A percentile compares a stretch with the other conserved stretches of the same genome.
phyloP scores from a whole-genome alignment of 768 basidiomycete genomes.

The Fibroporia radiculosa region DNA sequence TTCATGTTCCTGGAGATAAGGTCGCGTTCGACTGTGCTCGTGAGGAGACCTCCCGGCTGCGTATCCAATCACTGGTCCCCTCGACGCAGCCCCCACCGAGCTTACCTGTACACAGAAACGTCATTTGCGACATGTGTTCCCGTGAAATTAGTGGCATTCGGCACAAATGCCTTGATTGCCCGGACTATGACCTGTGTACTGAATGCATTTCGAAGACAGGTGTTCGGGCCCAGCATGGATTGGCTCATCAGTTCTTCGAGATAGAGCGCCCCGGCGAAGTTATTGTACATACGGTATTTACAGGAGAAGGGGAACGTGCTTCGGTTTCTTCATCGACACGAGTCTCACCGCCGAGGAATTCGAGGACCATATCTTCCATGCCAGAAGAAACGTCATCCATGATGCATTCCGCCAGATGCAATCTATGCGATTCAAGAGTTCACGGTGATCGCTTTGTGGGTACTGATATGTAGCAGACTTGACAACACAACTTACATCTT shows the following conservation, averaged over 20 bases:
- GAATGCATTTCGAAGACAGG: conserved; percentile 9
- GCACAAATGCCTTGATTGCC: conserved; percentile 77
- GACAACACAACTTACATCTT: neutral
- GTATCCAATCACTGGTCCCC: conserved; percentile 3
- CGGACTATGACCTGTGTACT: conserved; percentile 25
- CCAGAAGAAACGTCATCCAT: conserved; percentile 16
- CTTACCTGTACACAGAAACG: conserved; percentile 34
- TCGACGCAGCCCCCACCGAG: neutral
- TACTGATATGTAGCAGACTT: neutral
- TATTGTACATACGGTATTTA: conserved; percentile 53
- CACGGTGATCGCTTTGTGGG: conserved; percentile 67
- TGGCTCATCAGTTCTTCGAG: conserved; percentile 65
- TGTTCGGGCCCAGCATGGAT: conserved; percentile 22
- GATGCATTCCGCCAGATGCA: conserved; percentile 63
- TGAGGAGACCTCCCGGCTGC: neutral
- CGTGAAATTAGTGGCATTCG: conserved; percentile 53
- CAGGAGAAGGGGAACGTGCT: conserved; percentile 29
- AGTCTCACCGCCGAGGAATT: neutral
- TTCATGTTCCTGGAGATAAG: conserved; percentile 6
- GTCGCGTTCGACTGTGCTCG: conserved; percentile 8
- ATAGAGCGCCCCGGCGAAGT: conserved; percentile 59
- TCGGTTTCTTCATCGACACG: neutral
- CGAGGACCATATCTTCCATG: neutral
- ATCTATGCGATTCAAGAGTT: conserved; percentile 70
- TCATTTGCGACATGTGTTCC: conserved; percentile 64